These are phyloP conservation scores for Microbotryum violaceum DNA, from an alignment of 1,284 basidiomycete genomes.

Conservation along the genomic window DNA sequence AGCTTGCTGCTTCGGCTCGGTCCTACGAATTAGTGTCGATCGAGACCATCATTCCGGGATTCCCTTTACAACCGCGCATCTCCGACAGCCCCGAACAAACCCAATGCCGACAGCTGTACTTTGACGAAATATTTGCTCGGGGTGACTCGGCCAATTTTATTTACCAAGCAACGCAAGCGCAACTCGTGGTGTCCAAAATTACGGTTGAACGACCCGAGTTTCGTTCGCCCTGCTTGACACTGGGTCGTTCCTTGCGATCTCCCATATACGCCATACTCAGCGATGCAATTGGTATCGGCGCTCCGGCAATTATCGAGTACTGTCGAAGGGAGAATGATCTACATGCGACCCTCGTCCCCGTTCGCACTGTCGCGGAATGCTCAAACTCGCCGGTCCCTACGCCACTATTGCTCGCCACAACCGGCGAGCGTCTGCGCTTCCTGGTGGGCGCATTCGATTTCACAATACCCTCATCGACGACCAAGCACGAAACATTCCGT, in stretches of 20 bases:
- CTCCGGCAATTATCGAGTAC: constrained; percentile 7
- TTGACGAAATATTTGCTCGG: neutral
- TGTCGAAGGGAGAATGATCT: constrained; percentile 9
- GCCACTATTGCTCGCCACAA: neutral
- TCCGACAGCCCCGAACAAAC: constrained; percentile 7
- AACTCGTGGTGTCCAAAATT: too few relatives aligned
- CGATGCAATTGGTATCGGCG: constrained; percentile 52
- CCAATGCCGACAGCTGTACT: constrained; percentile 1
- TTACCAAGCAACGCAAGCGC: too few relatives aligned
- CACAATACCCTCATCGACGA: neutral
- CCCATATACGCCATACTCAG: constrained; percentile 63
- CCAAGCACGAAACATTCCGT: neutral
- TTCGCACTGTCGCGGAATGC: neutral
- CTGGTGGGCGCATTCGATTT: too few relatives aligned
- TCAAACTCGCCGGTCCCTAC: neutral
- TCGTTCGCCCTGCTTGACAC: constrained; percentile 43
- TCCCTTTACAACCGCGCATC: constrained; percentile 13
- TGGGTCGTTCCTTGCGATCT: constrained; percentile 56
- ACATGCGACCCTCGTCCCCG: neutral
- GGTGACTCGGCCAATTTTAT: too few relatives aligned
- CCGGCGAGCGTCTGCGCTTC: neutral
- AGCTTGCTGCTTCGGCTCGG: constrained; percentile 11
- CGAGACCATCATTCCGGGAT: constrained; percentile 3
- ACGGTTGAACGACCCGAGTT: constrained; percentile 12
- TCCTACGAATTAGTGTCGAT: constrained; percentile 18